Evolutionary conservation across 805 yeast species (phyloP), one percentile per base, ranked within the genome.

Genomic region (Candida parachauliodes): DNA sequence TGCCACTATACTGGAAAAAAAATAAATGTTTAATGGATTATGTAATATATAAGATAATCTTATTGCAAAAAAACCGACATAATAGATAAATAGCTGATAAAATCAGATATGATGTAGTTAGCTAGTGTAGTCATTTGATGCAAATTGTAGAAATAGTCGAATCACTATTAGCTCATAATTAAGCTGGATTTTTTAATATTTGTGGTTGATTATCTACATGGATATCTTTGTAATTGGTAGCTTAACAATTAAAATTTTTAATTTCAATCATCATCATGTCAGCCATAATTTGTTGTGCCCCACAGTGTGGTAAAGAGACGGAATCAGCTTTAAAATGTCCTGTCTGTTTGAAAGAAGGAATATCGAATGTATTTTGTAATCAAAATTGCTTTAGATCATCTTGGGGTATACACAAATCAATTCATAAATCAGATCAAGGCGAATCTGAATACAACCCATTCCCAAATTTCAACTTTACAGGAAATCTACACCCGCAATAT

Each of bases 281-380:
- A 19, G 27, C 53, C 28, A 39, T 54, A 29, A 16, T 31, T 15
- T 91, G 97, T 62, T 68, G 85, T 8, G 84, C 95, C 17, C 77
- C 85, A 15, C 85, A 78, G 50, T 93, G 98, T 68, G 93, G 93
- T 15, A 88, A 88, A 51, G 74, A 71, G 25, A 88, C 96, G 10
- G 68, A 68, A 3, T 83, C 94, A 15, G 61, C 72, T 28, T 68
- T 93, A 47, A 88, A 88, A 57, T 93, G 98, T 60, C 98, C 98
- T 0, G 70, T 89, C 11, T 93, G 98, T 61, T 63, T 93, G 44
- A 89, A 93, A 55, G 72, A 72, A 43, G 86, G 79, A 11, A 49
- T 76, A 34, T 67, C 71, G 28, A 67, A 76, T 34, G 72, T 72
- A 14, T 93, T 91, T 62, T 93, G 98, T 65, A 74, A 80, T 53